A percentile compares a stretch with the other conserved stretches of the same genome.
Conservation (phyloP, 306 rosid species). For the Vigna hirtella region DNA sequence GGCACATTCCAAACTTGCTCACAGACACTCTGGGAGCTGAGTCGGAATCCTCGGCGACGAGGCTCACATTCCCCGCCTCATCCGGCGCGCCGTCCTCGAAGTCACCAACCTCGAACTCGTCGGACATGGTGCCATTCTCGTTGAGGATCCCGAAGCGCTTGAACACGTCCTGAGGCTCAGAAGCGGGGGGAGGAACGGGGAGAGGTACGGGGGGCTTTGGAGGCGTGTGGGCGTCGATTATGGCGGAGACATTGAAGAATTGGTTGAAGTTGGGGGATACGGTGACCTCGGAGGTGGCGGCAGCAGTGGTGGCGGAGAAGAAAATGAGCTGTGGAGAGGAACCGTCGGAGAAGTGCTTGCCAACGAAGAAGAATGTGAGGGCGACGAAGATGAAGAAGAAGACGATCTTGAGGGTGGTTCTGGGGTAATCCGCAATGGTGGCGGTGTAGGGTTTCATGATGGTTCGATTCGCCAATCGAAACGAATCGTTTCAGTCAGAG, state of each 20-base stretch:
- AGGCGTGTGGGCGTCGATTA: constrained; percentile 44
- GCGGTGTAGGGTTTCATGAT: constrained; percentile 57
- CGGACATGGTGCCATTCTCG: constrained; percentile 87
- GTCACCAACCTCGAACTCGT: constrained; percentile 82
- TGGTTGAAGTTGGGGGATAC: constrained; percentile 66
- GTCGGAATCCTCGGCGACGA: constrained; percentile 31
- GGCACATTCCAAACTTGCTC: constrained; percentile 60
- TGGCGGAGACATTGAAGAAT: constrained; percentile 53
- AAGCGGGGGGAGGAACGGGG: neutral
- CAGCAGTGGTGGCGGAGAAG: constrained; percentile 48
- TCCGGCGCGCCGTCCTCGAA: constrained; percentile 64
- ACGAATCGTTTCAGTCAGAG: neutral
- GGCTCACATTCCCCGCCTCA: constrained; percentile 55
- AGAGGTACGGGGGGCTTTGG: constrained; percentile 18
- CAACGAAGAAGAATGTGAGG: constrained; percentile 68
- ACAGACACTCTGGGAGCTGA: constrained; percentile 41
- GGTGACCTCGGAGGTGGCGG: constrained; percentile 47
- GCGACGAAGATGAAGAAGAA: constrained; percentile 54
- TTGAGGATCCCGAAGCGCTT: constrained; percentile 76
- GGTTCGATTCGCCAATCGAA: neutral
- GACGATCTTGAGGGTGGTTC: constrained; percentile 51
- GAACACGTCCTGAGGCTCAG: constrained; percentile 39
- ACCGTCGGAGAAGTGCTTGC: constrained; percentile 70
- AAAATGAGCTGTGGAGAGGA: constrained; percentile 68
- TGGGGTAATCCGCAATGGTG: constrained; percentile 50